Base-by-base conservation (phyloP, 2,329 filamentous ascomycete species). In the Pezicula radicicola region DNA sequence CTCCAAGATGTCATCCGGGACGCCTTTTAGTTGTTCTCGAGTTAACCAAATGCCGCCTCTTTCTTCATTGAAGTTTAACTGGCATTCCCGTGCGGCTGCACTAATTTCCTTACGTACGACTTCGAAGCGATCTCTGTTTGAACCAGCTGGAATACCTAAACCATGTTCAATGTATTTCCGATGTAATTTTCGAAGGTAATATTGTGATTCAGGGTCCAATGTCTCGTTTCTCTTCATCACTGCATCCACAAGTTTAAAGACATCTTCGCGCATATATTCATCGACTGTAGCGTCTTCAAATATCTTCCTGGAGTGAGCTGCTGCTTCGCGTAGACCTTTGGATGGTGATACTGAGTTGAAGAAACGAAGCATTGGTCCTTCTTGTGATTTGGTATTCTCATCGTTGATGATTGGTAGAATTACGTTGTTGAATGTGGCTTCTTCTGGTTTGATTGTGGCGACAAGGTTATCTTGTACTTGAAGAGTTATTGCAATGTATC, bases 21-120 rank as follows among this genome's bases (percentile, higher is more conserved):
- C 70, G 28, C 76, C 76, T 18, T 72, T 66, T 33, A 79, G 65
- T 60, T 79, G 69, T 49, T 73, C 69, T 2, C 60, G 66, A 2
- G 75, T 75, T 51, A 79, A 75, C 76, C 76, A 79, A 37, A 78
- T 64, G 3, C 76, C 75, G 2, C 73, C 75, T 45, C 72, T 73
- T 39, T 39, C 36, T 39, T 39, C 36, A 39, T 39, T 39, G 6
- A 39, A 39, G 18, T 39, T 39, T 18, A n/a, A n/a, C 10, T 39
- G 36, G 12, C 15, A 39, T 39, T 39, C 36, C 15, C 15, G 15
- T 18, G 15, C 18, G 4, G 18, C 15, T 13, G 15, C 15, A 18
- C 36, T 39, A n/a, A 39, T 39, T 39, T 18, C 15, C 10, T 39
- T 39, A 13, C 18, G 36, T n/a, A 39, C 15, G 6, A n/a, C 36